Percentiles rank a stretch among this genome's conserved stretches.
phyloP scores from a whole-genome alignment of 345 rosid species.

The Trapa bicornis region DNA sequence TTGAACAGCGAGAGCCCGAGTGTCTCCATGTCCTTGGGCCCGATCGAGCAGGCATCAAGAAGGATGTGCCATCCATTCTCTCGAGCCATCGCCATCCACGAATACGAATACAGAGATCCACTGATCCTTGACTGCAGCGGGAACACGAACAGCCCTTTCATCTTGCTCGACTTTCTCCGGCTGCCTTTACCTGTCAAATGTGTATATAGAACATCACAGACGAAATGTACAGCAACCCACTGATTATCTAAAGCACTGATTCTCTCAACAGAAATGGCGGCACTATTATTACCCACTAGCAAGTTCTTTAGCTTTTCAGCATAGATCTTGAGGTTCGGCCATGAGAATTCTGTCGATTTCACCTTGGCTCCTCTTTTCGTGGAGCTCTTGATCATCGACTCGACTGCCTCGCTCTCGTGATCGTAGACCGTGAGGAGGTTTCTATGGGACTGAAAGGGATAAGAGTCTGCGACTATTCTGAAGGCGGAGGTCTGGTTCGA shows the following conservation, averaged over 20 bases:
- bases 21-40: constrained; percentile 81
- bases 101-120: constrained; percentile 59
- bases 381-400: constrained; percentile 37
- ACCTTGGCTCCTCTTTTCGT: constrained; percentile 48
- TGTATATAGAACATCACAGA: not conserved
- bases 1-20: constrained; percentile 66
- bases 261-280: not conserved
- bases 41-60: constrained; percentile 67
- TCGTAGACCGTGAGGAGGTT: constrained; percentile 73
- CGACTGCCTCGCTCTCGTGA: constrained; percentile 55
- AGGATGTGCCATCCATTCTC: constrained; percentile 81
- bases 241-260: not conserved
- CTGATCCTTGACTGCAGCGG: constrained; percentile 75
- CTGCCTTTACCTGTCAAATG: constrained; percentile 14
- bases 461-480: constrained; percentile 60
- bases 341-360: constrained; percentile 49
- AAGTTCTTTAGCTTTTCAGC: constrained; percentile 44
- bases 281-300: constrained; percentile 9
- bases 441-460: constrained; percentile 38
- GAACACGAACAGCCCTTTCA: constrained; percentile 57
- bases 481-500: constrained; percentile 67
- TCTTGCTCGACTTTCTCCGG: constrained; percentile 13
- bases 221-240: not conserved
- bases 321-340: constrained; percentile 44
- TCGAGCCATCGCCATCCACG: constrained; percentile 65